A percentile compares a stretch with the other conserved stretches of the same genome.
These are phyloP conservation scores for Phytophthora kernoviae DNA, from an alignment of 352 stramenopile species.

Conservation along the genomic window DNA sequence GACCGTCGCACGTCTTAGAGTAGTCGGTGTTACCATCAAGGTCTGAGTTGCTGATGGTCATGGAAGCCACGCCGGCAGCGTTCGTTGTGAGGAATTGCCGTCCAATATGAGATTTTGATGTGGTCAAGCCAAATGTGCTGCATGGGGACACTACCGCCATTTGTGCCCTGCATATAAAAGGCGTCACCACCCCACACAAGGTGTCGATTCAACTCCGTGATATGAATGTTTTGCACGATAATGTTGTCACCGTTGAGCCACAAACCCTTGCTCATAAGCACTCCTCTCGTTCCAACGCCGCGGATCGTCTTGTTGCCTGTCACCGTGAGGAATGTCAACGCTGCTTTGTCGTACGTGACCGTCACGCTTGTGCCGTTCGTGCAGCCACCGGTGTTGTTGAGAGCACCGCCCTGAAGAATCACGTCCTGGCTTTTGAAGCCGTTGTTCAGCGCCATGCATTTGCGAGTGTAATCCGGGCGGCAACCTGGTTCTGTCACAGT, in stretches of 20 bases:
- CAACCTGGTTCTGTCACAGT: not conserved
- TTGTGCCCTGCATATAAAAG: not conserved
- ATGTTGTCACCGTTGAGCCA: constrained; percentile 17
- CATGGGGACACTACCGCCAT: not conserved
- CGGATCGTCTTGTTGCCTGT: constrained; percentile 14
- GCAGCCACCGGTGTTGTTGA: too few species aligned
- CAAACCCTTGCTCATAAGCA: constrained; percentile 15
- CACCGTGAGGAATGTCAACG: constrained; percentile 4
- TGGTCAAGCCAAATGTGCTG: not conserved
- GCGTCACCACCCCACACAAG: not conserved
- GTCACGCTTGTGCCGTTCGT: too few species aligned
- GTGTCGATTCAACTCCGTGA: not conserved
- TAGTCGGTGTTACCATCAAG: not conserved
- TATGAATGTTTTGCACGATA: constrained; percentile 31
- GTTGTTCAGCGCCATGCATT: constrained; percentile 30
- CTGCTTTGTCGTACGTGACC: constrained; percentile 21
- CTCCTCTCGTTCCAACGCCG: constrained; percentile 7
- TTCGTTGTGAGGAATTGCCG: not conserved
- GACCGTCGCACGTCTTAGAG: not conserved
- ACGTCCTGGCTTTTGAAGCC: too few species aligned
- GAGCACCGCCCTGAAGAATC: too few species aligned
- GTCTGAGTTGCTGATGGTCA: not conserved
- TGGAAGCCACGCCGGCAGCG: not conserved
- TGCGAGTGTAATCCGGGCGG: not conserved
- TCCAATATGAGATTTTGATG: not conserved